These are phyloP conservation scores for Ceratobasidium sp. DNA, from an alignment of 1,284 basidiomycete genomes.

Conservation along the genomic window DNA sequence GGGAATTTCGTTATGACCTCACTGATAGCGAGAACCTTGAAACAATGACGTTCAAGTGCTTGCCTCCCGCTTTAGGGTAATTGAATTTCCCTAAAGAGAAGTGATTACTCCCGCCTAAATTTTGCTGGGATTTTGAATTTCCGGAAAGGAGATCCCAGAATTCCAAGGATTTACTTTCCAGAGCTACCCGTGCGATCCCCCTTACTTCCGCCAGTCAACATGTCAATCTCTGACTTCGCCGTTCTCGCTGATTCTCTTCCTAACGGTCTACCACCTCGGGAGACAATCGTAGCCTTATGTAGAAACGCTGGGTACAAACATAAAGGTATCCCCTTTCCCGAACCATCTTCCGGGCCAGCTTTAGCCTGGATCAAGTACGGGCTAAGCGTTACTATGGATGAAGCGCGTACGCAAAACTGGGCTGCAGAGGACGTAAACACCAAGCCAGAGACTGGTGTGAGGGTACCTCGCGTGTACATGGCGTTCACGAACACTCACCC, in stretches of 20 bases:
- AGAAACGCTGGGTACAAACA: background rate
- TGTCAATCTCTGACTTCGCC: background rate
- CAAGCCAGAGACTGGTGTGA: slow-evolving; percentile 25
- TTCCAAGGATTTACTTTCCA: too few relatives aligned
- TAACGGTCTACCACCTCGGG: too few relatives aligned
- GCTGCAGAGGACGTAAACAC: slow-evolving; percentile 35
- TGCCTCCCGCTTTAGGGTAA: too few relatives aligned
- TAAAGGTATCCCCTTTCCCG: slow-evolving; percentile 27
- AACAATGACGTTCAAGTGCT: too few relatives aligned
- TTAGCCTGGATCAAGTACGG: slow-evolving; percentile 49
- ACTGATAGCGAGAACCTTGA: too few relatives aligned
- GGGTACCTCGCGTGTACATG: slow-evolving; percentile 50
- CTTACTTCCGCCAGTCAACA: background rate
- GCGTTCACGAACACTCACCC: slow-evolving; percentile 44
- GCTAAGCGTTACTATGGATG: slow-evolving; percentile 46
- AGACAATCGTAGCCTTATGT: slow-evolving; percentile 13
- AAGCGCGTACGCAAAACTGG: slow-evolving; percentile 47
- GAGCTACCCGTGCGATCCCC: too few relatives aligned
- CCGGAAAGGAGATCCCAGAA: too few relatives aligned
- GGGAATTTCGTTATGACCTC: too few relatives aligned
- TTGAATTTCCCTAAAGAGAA: too few relatives aligned
- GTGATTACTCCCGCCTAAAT: too few relatives aligned
- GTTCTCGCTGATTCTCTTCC: slow-evolving; percentile 1
- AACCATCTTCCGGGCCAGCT: background rate
- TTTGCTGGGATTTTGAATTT: too few relatives aligned